Conservation (phyloP, 306 rosid genomes). For the Quercus gilva region DNA sequence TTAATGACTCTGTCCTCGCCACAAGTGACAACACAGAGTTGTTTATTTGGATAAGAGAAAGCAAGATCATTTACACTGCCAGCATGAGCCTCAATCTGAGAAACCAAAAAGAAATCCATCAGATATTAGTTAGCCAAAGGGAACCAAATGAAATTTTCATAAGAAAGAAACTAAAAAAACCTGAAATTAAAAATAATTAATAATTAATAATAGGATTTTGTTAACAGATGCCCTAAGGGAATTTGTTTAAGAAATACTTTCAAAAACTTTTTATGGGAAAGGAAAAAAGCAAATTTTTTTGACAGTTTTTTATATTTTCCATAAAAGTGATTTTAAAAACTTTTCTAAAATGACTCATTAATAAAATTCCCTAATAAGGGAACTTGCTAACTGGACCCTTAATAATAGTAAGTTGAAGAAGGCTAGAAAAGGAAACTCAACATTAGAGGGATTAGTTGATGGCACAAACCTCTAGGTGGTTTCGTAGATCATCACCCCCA, state of each 20-base stretch:
- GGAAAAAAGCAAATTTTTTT: neutral
- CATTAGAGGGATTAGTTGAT: slow-evolving; percentile 4
- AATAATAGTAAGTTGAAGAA: neutral
- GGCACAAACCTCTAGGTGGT: slow-evolving; percentile 85
- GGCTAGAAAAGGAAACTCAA: slow-evolving; percentile 12
- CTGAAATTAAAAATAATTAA: neutral
- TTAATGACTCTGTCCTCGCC: slow-evolving; percentile 97
- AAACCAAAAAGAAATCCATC: slow-evolving; percentile 19
- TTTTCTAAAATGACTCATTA: too few species aligned
- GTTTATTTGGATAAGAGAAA: slow-evolving; percentile 95
- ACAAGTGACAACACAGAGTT: slow-evolving; percentile 85
- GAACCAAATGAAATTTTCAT: slow-evolving; percentile 7
- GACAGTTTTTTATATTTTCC: too few species aligned
- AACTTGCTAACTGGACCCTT: too few species aligned
- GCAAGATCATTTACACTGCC: slow-evolving; percentile 99
- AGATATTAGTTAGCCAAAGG: slow-evolving; percentile 13
- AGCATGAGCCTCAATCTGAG: slow-evolving; percentile 92
- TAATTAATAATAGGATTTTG: too few species aligned
- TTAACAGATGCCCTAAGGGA: too few species aligned
- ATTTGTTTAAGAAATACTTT: too few species aligned
- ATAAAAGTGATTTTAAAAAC: too few species aligned
- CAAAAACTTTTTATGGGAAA: neutral
- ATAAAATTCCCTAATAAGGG: too few species aligned
- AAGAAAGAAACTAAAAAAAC: neutral
- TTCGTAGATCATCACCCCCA: slow-evolving; percentile 84